Base-by-base conservation (phyloP, 2,329 filamentous ascomycete genomes). In the Neodidymelliopsis sp. region DNA sequence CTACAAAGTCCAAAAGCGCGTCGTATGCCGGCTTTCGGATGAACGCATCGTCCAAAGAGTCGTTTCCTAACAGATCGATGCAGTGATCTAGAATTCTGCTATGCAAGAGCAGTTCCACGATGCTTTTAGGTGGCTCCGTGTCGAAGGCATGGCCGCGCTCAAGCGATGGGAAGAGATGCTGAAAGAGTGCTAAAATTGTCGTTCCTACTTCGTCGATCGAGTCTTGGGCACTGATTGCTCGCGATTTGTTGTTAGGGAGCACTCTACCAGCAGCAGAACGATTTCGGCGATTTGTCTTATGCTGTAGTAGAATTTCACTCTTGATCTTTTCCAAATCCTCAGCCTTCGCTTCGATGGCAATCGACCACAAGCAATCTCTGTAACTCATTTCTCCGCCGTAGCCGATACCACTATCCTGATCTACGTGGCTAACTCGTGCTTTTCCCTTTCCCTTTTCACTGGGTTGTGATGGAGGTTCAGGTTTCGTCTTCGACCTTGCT, bases 51-150 rank as follows among this genome's bases (percentile, higher is more conserved):
- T 71, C 67, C 9, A 77, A 48, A 6, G 72, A 73, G 45, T 76
- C 75, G 53, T 76, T 75, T 9, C 72, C 63, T 7, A 78, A 53
- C 2, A 77, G 59, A 16, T 77, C 69, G 2, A 70, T 70, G 11
- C 66, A 63, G 25, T 68, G 70, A 25, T 73, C 67, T 8, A 76
- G 55, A 8, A 77, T 49, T 20, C 70, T 69, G 46, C 70, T 72
- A 7, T 71, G 49, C 9, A 64, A 53, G 7, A 78, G 60, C 59
- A 77, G 69, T 2, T 65, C 59, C 29, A 53, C 30, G 2, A 76
- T 40, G 4, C 54, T 57, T 5, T 38, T 33, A 3, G 71, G 66
- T 13, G 73, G 67, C 13, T 67, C 56, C 23, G 48, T 28, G 47
- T 74, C 67, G 47, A 74, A 72, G 2, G 22, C 44, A 1, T 62